Base-by-base conservation (phyloP, 1,139 yeast species). In the Taphrina betulina region DNA sequence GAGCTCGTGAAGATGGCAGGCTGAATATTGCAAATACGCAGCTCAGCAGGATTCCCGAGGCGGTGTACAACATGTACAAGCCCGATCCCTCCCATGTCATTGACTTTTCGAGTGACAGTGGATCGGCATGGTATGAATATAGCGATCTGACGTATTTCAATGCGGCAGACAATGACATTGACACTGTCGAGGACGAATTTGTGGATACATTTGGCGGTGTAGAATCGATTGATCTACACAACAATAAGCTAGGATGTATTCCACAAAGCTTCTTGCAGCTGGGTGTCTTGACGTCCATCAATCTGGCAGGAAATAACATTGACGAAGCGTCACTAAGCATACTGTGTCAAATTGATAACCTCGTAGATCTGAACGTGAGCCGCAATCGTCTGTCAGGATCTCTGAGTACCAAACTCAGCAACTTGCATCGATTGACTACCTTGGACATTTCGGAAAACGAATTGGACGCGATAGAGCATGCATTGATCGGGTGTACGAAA, bases 61-160 rank as follows among this genome's bases (percentile, higher is more conserved):
- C 7, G 10, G 54, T 50, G 14, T 24, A 28, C 36, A 42, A 50
- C 41, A 50, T 50, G 54, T 50, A 50, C 35, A 50, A 33, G 24
- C 54, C 54, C 10, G 54, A 50, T 33, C 54, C 54, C 4, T 31
- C 44, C 12, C 46, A 50, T 31, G 54, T 50, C 41, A 50, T 50
- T 16, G 54, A 50, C 41, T 50, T 50, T 23, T 38, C 54, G 14
- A 24, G 16, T 14, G 37, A 29, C 46, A 23, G 26, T 20, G 24
- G 23, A 3, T 26, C 54, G 7, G 22, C 54, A n/a, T 50, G 46
- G 46, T 50, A 50, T 24, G 54, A 50, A 10, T 41, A 34, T 16
- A 33, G 29, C 7, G 54, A 50, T 33, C 34, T 50, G 46, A 29
- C 37, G 12, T 34, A 41, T 5, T 14, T 40, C 24, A 50, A 50